A percentile compares a stretch with the other conserved stretches of the same genome.
These are phyloP conservation scores for Cinnamomum chago DNA, from an alignment of 164 flowering plant genomes.

Conservation along the genomic window DNA sequence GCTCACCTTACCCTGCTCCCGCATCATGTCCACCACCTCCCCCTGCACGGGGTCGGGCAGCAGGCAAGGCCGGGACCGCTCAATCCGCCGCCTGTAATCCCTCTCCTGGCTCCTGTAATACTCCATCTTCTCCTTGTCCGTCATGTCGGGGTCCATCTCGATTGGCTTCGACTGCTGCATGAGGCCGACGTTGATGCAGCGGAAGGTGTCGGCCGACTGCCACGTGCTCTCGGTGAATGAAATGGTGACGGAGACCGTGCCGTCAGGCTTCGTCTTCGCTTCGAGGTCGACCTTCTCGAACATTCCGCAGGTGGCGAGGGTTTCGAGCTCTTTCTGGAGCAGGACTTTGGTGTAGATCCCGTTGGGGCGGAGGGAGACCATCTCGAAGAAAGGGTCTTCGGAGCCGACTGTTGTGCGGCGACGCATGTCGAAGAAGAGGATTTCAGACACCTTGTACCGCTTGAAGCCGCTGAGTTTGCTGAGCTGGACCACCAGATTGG, in stretches of 20 bases:
- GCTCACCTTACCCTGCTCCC: slow-evolving; percentile 67
- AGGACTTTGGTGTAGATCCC: slow-evolving; percentile 76
- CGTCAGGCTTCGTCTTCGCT: slow-evolving; percentile 74
- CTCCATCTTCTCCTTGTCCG: slow-evolving; percentile 72
- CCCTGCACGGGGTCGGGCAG: slow-evolving; percentile 47
- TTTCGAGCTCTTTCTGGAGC: slow-evolving; percentile 77
- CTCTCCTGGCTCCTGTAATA: slow-evolving; percentile 61
- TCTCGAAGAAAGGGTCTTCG: slow-evolving; percentile 90
- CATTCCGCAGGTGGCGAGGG: slow-evolving; percentile 86
- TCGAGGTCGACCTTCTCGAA: slow-evolving; percentile 91
- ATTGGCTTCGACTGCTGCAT: slow-evolving; percentile 70
- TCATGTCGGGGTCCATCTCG: slow-evolving; percentile 77
- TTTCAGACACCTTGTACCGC: slow-evolving; percentile 73
- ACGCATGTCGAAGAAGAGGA: slow-evolving; percentile 57
- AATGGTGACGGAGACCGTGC: slow-evolving; percentile 57
- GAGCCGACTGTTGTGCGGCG: slow-evolving; percentile 43
- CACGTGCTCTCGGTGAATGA: slow-evolving; percentile 78
- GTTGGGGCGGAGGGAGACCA: slow-evolving; percentile 79
- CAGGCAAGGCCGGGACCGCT: slow-evolving; percentile 72
- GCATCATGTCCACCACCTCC: slow-evolving; percentile 66
- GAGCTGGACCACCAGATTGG: slow-evolving; percentile 65
- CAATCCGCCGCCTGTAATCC: slow-evolving; percentile 84
- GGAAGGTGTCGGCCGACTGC: slow-evolving; percentile 67
- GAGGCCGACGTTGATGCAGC: slow-evolving; percentile 90
- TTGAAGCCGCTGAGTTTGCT: slow-evolving; percentile 78